Percentiles rank a stretch among this genome's conserved stretches.
These are phyloP conservation scores for Petunia axillaris DNA, from an alignment of 257 asterid species.

Conservation along the genomic window DNA sequence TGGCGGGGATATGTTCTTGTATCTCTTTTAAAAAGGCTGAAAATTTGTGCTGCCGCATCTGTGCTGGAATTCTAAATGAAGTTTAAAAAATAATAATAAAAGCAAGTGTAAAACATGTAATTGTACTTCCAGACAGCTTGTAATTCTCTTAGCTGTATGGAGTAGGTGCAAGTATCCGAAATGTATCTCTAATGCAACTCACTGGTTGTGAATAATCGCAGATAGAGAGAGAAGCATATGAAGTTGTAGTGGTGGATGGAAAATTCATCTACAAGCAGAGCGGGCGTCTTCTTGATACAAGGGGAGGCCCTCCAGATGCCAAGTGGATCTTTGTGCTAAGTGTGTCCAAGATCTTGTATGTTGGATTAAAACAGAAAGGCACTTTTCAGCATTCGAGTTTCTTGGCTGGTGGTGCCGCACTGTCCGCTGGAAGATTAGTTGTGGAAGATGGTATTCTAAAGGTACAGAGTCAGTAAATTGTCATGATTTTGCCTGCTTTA, in stretches of 20 bases:
- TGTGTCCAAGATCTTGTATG: conserved; percentile 57
- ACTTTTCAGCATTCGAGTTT: conserved; percentile 87
- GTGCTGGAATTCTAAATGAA: background rate
- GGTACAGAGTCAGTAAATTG: conserved; percentile 40
- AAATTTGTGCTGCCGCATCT: background rate
- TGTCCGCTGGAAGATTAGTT: conserved; percentile 80
- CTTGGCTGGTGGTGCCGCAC: conserved; percentile 89
- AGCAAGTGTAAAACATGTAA: background rate
- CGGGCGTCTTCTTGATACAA: conserved; percentile 62
- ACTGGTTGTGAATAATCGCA: conserved; percentile 30
- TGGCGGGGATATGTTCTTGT: background rate
- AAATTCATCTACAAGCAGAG: conserved; percentile 56
- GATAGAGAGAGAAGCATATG: conserved; percentile 65
- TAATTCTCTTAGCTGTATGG: too few relatives aligned
- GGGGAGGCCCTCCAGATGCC: conserved; percentile 61
- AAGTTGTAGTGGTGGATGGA: conserved; percentile 58
- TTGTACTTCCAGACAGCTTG: too few relatives aligned
- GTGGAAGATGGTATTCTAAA: conserved; percentile 73
- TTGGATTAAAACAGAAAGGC: conserved; percentile 76
- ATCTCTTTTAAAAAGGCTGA: background rate
- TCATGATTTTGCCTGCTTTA: background rate
- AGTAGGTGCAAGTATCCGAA: background rate
- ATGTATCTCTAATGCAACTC: background rate
- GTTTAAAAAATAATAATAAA: background rate
- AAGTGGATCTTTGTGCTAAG: conserved; percentile 92